phyloP scores from a whole-genome alignment of 345 rosid genomes.

The Cardamine occulta region DNA sequence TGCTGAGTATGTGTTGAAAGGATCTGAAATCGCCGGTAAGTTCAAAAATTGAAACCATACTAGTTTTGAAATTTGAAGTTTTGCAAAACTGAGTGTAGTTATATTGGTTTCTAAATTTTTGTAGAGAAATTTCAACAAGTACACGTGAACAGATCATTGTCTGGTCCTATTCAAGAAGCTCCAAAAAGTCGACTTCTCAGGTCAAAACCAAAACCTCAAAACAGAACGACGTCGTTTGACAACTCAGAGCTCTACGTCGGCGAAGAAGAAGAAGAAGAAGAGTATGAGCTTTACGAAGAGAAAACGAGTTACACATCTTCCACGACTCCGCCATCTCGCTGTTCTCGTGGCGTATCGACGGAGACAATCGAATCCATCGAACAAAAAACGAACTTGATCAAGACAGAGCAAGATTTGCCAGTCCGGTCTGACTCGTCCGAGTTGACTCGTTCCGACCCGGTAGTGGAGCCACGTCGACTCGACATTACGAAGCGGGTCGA shows the following conservation, averaged over 20 bases:
- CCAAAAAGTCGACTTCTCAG: conserved; percentile 46
- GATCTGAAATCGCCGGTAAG: conserved; percentile 80
- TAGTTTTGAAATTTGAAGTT: neutral
- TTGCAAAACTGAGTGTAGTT: neutral
- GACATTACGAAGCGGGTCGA: conserved; percentile 46
- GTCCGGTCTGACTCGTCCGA: conserved; percentile 36
- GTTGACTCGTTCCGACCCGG: conserved; percentile 14
- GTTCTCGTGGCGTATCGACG: conserved; percentile 78
- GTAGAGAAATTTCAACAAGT: conserved; percentile 53
- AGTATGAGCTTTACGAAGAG: conserved; percentile 69
- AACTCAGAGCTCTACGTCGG: conserved; percentile 28
- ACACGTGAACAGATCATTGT: conserved; percentile 34
- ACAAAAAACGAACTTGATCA: conserved; percentile 30
- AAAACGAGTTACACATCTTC: conserved; percentile 81
- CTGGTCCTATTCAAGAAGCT: conserved; percentile 45
- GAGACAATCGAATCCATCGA: conserved; percentile 57
- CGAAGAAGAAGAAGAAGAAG: conserved; percentile 57
- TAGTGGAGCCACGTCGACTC: conserved; percentile 6
- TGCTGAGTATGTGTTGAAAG: conserved; percentile 89
- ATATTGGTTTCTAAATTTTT: neutral
- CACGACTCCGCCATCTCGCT: conserved; percentile 83
- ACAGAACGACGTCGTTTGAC: conserved; percentile 42
- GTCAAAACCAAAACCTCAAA: conserved; percentile 48
- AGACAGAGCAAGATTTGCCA: conserved; percentile 12
- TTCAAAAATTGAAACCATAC: neutral